Evolutionary conservation across 2,329 filamentous ascomycete species (phyloP).

Genomic region (Coniochaeta sp.): DNA sequence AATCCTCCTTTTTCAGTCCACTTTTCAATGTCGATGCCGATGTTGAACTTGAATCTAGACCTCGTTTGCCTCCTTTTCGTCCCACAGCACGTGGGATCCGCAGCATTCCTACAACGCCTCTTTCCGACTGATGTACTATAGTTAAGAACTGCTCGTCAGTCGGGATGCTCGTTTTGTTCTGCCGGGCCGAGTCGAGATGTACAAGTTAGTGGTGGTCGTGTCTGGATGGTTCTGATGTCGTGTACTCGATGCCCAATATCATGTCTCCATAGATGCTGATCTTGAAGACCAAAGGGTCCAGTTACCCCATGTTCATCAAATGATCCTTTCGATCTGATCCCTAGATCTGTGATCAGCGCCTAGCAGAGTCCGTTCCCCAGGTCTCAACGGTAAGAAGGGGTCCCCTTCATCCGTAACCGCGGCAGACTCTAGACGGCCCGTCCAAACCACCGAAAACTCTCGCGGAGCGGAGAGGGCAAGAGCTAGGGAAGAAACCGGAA

Average conservation of each 20-base stretch:
- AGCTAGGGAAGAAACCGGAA: constrained; percentile 1
- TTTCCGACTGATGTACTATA: not conserved
- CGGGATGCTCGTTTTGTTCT: not conserved
- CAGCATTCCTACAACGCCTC: not conserved
- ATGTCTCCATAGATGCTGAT: not conserved
- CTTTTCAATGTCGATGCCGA: not conserved
- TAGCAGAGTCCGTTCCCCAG: not conserved
- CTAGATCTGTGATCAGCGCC: not conserved
- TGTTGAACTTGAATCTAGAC: not conserved
- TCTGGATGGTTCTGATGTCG: not conserved
- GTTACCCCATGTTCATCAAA: not conserved
- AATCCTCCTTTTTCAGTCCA: not conserved
- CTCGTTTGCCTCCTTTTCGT: not conserved
- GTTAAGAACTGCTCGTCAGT: not conserved
- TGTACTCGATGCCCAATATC: not conserved
- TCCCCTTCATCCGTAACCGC: constrained; percentile 1
- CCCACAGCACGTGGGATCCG: not conserved
- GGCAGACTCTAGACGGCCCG: not conserved
- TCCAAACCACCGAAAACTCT: not conserved
- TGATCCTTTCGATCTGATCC: not conserved
- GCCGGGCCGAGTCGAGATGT: not conserved
- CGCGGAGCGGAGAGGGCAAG: not conserved
- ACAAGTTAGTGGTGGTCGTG: not conserved
- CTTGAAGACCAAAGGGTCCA: not conserved
- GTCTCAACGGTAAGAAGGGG: not conserved